Percentiles rank a stretch among this genome's conserved stretches.
Conservation (phyloP, 495 filamentous ascomycete species). For the Penicillium canariense region DNA sequence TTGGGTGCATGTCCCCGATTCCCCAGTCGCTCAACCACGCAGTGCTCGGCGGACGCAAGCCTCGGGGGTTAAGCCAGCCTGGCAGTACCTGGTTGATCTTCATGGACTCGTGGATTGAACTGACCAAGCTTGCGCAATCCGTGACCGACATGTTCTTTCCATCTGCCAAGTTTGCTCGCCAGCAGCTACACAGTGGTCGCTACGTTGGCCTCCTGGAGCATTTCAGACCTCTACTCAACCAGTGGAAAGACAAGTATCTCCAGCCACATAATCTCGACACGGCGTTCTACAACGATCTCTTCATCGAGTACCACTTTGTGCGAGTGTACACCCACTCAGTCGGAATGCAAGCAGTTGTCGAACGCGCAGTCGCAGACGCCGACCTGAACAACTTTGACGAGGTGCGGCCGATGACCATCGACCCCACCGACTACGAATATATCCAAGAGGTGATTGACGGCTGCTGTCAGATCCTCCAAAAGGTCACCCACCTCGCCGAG, state of each 20-base stretch:
- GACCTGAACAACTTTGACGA: constrained; percentile 39
- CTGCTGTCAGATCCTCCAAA: constrained; percentile 50
- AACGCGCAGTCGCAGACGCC: constrained; percentile 43
- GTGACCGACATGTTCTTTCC: constrained; percentile 55
- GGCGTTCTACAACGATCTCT: constrained; percentile 45
- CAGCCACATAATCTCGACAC: constrained; percentile 38
- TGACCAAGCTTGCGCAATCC: constrained; percentile 52
- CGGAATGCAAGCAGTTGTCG: constrained; percentile 54
- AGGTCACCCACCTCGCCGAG: constrained; percentile 43
- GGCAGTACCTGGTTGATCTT: constrained; percentile 43
- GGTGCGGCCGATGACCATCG: constrained; percentile 47
- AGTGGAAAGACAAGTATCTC: constrained; percentile 52
- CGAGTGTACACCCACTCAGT: constrained; percentile 54
- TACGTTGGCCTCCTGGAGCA: constrained; percentile 53
- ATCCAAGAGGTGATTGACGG: constrained; percentile 57
- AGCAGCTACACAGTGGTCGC: constrained; percentile 50
- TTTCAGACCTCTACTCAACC: constrained; percentile 48
- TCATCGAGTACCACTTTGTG: constrained; percentile 56
- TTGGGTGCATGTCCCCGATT: constrained; percentile 53
- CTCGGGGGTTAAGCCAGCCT: constrained; percentile 27
- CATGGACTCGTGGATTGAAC: constrained; percentile 53
- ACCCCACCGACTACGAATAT: constrained; percentile 52
- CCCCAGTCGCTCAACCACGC: constrained; percentile 49
- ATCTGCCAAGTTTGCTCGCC: constrained; percentile 49
- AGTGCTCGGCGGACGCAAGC: constrained; percentile 34